Conservation (phyloP, 208 protist species). For the Acanthamoeba sp. region DNA sequence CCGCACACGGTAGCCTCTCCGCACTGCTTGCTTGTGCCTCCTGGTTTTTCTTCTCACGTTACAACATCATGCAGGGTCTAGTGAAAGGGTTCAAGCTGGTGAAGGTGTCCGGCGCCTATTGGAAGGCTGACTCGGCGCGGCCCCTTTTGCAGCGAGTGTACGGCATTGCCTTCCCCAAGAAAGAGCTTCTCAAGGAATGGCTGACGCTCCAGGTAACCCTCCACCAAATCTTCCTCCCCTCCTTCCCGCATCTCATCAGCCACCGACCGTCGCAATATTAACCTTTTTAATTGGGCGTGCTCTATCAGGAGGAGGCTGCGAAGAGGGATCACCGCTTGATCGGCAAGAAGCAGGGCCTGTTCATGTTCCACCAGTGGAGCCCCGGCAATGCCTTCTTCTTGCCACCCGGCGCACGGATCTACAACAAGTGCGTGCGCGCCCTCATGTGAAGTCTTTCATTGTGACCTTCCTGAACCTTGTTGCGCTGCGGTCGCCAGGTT, state of each 20-base stretch:
- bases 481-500: conserved; percentile 80
- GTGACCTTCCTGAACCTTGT: not conserved
- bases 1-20: conserved; percentile 92
- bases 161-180: conserved; percentile 98
- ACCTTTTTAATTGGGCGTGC: not conserved
- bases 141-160: conserved; percentile 98
- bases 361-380: conserved; percentile 71
- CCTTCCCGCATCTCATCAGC: not conserved
- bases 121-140: conserved; percentile 94
- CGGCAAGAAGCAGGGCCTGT: conserved; percentile 85
- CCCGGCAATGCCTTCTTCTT: conserved; percentile 98
- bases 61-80: conserved; percentile 65
- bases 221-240: not conserved
- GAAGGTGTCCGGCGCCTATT: conserved; percentile 92
- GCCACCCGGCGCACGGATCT: conserved; percentile 98
- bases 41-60: not conserved
- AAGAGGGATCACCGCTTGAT: conserved; percentile 97
- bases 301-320: conserved; percentile 92
- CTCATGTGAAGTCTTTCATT: not conserved
- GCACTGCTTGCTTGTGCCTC: not conserved
- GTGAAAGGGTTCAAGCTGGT: conserved; percentile 97
- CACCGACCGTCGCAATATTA: not conserved
- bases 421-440: conserved; percentile 91
- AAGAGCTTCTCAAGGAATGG: conserved; percentile 96
- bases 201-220: conserved; percentile 85